Conservation (phyloP, 495 filamentous ascomycete species). For the Aspergillus indologenus region DNA sequence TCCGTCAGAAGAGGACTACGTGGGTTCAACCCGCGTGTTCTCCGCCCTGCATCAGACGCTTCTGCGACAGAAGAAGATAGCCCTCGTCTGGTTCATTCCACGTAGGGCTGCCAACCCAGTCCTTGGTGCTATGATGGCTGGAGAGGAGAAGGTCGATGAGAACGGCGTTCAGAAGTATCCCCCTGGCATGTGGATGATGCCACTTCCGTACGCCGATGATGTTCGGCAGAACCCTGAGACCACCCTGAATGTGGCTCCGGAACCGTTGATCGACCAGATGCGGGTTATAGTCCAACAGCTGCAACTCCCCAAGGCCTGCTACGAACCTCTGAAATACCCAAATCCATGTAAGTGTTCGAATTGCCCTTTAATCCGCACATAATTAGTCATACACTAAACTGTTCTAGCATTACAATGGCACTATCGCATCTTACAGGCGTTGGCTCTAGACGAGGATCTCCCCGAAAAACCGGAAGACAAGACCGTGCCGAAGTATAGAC, state of each 20-base stretch:
- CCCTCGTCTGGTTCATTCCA: constrained; percentile 84
- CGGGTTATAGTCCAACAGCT: constrained; percentile 75
- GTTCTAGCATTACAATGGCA: constrained; percentile 84
- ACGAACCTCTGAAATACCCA: constrained; percentile 82
- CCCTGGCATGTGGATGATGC: constrained; percentile 84
- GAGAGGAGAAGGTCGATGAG: constrained; percentile 63
- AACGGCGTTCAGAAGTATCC: constrained; percentile 67
- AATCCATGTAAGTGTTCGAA: constrained; percentile 60
- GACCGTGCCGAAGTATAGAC: constrained; percentile 75
- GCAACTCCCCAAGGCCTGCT: constrained; percentile 81
- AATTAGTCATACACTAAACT: constrained; percentile 11
- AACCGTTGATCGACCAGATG: constrained; percentile 77
- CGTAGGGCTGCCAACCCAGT: constrained; percentile 73
- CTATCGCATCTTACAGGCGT: constrained; percentile 88
- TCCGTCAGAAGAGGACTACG: constrained; percentile 82
- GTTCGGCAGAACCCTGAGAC: constrained; percentile 69
- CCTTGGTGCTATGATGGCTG: constrained; percentile 78
- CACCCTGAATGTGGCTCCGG: constrained; percentile 55
- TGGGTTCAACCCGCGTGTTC: constrained; percentile 91
- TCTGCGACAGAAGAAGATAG: constrained; percentile 70
- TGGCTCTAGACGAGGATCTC: constrained; percentile 88
- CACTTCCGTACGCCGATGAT: constrained; percentile 89
- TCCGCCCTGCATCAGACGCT: constrained; percentile 88
- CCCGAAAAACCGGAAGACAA: constrained; percentile 79
- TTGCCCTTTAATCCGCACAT: neutral